Conservation (phyloP, 495 filamentous ascomycete species). For the Lichenothelia convexa region DNA sequence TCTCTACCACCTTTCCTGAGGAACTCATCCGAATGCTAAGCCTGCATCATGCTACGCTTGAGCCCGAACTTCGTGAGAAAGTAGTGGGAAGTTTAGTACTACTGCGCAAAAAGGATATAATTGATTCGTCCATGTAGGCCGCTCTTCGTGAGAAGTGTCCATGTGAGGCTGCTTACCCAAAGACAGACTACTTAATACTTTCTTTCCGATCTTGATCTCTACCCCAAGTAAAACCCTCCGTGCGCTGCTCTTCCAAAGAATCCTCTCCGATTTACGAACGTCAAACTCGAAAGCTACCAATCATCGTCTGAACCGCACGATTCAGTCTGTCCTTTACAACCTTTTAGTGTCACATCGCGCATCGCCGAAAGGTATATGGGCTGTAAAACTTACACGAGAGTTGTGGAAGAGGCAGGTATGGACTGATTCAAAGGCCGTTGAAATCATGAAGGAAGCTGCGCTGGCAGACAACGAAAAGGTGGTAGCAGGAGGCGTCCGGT, state of each 20-base stretch:
- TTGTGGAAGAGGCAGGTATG: constrained; percentile 79
- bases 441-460: constrained; percentile 83
- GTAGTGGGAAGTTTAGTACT: constrained; percentile 80
- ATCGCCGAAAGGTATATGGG: constrained; percentile 80
- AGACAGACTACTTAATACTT: constrained; percentile 60
- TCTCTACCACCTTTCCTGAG: constrained; percentile 57
- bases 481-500: constrained; percentile 65
- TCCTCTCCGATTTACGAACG: constrained; percentile 70
- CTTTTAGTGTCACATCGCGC: constrained; percentile 68
- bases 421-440: constrained; percentile 73
- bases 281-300: constrained; percentile 73
- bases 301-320: constrained; percentile 77
- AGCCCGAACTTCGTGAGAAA: constrained; percentile 76
- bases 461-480: constrained; percentile 80
- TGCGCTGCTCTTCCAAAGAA: constrained; percentile 70
- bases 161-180: not conserved
- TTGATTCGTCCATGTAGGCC: constrained; percentile 55
- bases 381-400: constrained; percentile 74
- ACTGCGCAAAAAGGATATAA: constrained; percentile 73
- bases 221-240: constrained; percentile 79
- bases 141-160: not conserved
- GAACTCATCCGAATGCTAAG: constrained; percentile 65
- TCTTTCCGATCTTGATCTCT: constrained; percentile 78
- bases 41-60: constrained; percentile 61
- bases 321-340: constrained; percentile 85